Conservation (phyloP, 2,329 filamentous ascomycete genomes). For the Pseudogymnoascus sp. region DNA sequence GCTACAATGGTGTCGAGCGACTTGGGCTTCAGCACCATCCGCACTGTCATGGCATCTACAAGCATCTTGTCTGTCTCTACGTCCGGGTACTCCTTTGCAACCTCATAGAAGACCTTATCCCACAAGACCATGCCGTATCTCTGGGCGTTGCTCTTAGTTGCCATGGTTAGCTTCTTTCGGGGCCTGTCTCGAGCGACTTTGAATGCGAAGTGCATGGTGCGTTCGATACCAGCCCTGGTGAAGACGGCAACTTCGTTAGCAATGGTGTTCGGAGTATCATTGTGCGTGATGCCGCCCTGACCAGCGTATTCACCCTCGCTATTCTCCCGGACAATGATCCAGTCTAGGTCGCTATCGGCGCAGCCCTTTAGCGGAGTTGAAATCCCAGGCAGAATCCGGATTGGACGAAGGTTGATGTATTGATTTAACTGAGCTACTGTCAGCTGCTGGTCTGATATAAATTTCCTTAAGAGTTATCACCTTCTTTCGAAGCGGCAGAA, state of each 20-base stretch:
- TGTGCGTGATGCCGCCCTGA: constrained; percentile 52
- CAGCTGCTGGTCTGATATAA: too few relatives aligned
- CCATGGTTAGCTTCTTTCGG: constrained; percentile 49
- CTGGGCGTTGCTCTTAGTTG: constrained; percentile 57
- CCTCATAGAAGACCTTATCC: constrained; percentile 51
- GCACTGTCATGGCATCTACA: constrained; percentile 41
- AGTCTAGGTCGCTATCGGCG: constrained; percentile 44
- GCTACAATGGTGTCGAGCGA: constrained; percentile 53
- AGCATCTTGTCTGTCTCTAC: constrained; percentile 56
- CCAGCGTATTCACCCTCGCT: constrained; percentile 57
- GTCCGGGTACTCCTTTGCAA: constrained; percentile 49
- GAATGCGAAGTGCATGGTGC: constrained; percentile 55
- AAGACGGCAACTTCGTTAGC: constrained; percentile 56
- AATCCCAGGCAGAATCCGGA: constrained; percentile 48
- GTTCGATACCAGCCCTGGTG: constrained; percentile 48
- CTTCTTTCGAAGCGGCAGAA: constrained; percentile 36
- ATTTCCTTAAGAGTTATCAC: too few relatives aligned
- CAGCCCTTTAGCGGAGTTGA: constrained; percentile 42
- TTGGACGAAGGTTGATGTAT: constrained; percentile 57
- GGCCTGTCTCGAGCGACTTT: constrained; percentile 43
- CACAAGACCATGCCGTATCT: constrained; percentile 58
- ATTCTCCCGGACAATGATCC: constrained; percentile 58
- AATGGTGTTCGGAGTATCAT: constrained; percentile 47
- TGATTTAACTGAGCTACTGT: constrained; percentile 42
- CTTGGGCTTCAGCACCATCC: constrained; percentile 50